Conservation (phyloP, 345 rosid genomes). For the Eucalyptus sideroxylon region DNA sequence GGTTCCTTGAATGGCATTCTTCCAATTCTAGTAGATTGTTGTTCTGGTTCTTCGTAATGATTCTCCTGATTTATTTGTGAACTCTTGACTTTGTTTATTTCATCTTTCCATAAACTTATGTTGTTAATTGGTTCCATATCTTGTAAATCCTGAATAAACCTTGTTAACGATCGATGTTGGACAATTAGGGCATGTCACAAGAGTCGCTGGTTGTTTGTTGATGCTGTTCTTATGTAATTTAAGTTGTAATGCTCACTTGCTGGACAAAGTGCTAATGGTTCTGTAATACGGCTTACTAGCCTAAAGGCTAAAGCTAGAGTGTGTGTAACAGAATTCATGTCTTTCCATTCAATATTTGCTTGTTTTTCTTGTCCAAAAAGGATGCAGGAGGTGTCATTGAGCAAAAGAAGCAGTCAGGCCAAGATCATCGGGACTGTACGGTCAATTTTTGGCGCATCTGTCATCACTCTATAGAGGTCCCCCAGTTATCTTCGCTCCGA, state of each 20-base stretch:
- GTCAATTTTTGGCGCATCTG: slow-evolving; percentile 22
- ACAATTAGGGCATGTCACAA: neutral
- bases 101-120: neutral
- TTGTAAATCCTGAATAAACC: neutral
- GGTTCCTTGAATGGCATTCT: neutral
- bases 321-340: neutral
- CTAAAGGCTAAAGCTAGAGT: neutral
- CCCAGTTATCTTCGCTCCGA: neutral
- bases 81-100: neutral
- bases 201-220: neutral
- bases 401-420: slow-evolving; percentile 17
- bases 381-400: slow-evolving; percentile 25
- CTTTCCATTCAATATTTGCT: neutral
- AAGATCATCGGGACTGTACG: slow-evolving; percentile 25
- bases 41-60: neutral
- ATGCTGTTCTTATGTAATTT: neutral
- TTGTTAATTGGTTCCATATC: neutral
- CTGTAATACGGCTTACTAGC: neutral
- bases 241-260: neutral
- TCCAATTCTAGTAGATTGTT: neutral
- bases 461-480: slow-evolving; percentile 38
- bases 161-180: neutral
- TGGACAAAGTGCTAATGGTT: neutral
- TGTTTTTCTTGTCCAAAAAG: neutral
- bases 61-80: neutral